Base-by-base conservation (phyloP, 1,284 basidiomycete genomes). In the Cutaneotrichosporon spelunceum region DNA sequence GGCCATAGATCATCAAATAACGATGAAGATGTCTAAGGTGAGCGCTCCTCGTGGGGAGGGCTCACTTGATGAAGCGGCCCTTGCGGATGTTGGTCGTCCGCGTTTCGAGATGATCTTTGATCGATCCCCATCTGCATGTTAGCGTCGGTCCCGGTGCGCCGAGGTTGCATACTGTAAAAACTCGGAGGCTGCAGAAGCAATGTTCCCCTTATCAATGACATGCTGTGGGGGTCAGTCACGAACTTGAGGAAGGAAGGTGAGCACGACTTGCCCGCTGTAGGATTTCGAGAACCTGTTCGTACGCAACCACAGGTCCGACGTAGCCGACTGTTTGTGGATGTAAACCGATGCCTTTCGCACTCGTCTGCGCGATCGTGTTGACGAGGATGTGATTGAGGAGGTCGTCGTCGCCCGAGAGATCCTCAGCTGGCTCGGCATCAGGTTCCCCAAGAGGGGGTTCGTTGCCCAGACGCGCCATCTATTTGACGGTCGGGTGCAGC, bases 371-470 rank as follows among this genome's bases (percentile, higher is more conserved):
- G 2, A 76, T 68, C 63, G 76, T 72, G 62, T 78, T 76, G n/a
- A 79, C 72, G 34, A 79, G 66, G n/a, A 79, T 70, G 66, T 71
- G 78, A 2, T 69, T 71, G 30, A 78, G 68, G 4, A 79, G 66
- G 65, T 79, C 78, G 62, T 79, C 78, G 60, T 79, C 77, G 11
- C 67, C 67, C 21, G 73, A 74, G 1, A 79, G 68, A 49, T 79
- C 75, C 53, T 78, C 74, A 16, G 77, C 77, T 5, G 73, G 72
- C 50, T 68, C 66, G 44, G 33, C 36, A 39, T 45, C 44, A 49
- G 49, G 21, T 26, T 63, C 57, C 52, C 64, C 53, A 24, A 56
- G 34, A 60, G 49, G 48, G 23, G 45, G 49, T 53, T 56, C 58
- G 39, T 53, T 56, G 48, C 24, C 19, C 13, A 27, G 24, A 27